Evolutionary conservation across 345 rosid species (phyloP).

Genomic region (Microcos paniculata): DNA sequence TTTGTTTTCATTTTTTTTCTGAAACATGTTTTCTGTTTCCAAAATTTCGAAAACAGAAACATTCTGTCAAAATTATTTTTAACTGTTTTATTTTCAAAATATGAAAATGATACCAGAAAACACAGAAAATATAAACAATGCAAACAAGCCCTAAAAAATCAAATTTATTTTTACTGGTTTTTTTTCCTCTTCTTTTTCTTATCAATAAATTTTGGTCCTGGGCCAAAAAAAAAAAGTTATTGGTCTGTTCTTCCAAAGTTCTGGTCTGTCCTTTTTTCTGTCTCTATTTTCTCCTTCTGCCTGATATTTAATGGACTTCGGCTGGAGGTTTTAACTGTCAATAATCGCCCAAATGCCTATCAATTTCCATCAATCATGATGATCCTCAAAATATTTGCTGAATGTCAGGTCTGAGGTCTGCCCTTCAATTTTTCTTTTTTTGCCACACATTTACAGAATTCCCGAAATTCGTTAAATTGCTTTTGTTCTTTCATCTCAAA

Average conservation of each 20-base stretch:
- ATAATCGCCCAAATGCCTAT: not conserved
- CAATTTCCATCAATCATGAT: not conserved
- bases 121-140: too few relatives aligned
- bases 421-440: not conserved
- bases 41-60: too few relatives aligned
- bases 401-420: constrained; percentile 12
- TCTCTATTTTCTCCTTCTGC: not conserved
- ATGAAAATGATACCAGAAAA: too few relatives aligned
- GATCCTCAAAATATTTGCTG: not conserved
- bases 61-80: too few relatives aligned
- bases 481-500: not conserved
- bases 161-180: too few relatives aligned
- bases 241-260: not conserved
- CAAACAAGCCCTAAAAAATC: too few relatives aligned
- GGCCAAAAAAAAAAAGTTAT: too few relatives aligned
- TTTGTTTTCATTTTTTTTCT: too few relatives aligned
- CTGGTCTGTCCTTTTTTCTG: not conserved
- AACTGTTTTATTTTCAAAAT: too few relatives aligned
- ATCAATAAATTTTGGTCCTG: too few relatives aligned
- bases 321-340: not conserved
- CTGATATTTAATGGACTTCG: constrained; percentile 1
- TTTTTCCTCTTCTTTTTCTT: too few relatives aligned
- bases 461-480: not conserved
- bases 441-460: not conserved
- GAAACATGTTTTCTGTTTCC: too few relatives aligned